Evolutionary conservation across 345 rosid species (phyloP).

Genomic region (Boechera stricta): DNA sequence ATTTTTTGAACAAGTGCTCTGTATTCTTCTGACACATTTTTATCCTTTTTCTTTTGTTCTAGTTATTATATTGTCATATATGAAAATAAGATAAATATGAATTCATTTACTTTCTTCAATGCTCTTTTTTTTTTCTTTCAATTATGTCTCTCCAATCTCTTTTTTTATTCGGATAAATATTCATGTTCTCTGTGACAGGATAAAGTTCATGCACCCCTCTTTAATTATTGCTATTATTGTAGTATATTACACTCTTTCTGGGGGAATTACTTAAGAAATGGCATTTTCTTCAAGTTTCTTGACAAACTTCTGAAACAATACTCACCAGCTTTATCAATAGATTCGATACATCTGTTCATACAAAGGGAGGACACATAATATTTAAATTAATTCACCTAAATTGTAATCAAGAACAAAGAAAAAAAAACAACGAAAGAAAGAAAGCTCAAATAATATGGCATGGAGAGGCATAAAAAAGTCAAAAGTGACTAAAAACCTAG

Average conservation of each 20-base stretch:
- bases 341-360: neutral
- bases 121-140: constrained; percentile 19
- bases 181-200: constrained; percentile 73
- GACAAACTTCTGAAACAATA: constrained; percentile 19
- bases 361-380: neutral
- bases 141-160: constrained; percentile 27
- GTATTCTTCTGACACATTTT: constrained; percentile 69
- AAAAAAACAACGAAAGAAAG: neutral
- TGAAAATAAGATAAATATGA: constrained; percentile 22
- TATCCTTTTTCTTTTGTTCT: constrained; percentile 38
- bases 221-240: constrained; percentile 36
- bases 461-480: neutral
- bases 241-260: constrained; percentile 4
- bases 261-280: neutral
- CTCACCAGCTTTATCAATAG: constrained; percentile 15
- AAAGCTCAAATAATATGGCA: neutral
- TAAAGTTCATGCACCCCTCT: constrained; percentile 45
- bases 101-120: constrained; percentile 32
- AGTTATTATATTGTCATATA: constrained; percentile 37
- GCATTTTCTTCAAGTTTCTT: constrained; percentile 1
- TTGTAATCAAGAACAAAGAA: neutral
- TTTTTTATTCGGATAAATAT: constrained; percentile 59
- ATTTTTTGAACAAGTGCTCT: constrained; percentile 55
- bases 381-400: neutral
- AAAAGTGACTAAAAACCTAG: constrained; percentile 26